Base-by-base conservation (phyloP, 805 yeast species). In the Gaillardinia entomophila region DNA sequence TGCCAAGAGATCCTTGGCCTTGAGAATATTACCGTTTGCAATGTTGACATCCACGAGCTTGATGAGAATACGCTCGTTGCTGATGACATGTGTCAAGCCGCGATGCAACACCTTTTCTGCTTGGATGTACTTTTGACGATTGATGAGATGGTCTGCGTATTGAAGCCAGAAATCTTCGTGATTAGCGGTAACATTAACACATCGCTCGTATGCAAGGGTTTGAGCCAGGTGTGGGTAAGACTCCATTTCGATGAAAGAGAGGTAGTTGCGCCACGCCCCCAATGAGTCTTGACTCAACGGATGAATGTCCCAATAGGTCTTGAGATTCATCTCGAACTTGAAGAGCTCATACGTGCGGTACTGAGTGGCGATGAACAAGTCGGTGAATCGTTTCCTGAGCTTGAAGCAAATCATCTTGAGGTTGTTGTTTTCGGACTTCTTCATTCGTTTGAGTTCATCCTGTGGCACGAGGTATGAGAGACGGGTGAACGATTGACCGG, bases 201-300 rank as follows among this genome's bases (percentile, higher is more conserved):
- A 68, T 37, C 85, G 46, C 32, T 73, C 73, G 39, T 71, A 78
- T 0, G 57, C 43, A 11, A 67, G 60, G 12, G 16, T 22, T 6
- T 17, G 28, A 12, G 47, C 6, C 6, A 10, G 10, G 7, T 33
- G 34, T 1, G 60, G 49, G 26, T 49, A 57, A 15, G 53, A 45
- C 32, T 45, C 32, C 34, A 53, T 44, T 42, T 81, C 86, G 24
- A 75, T 55, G 35, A 65, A 74, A 40, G 68, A 69, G 24, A 82
- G 45, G 50, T 81, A 86, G 18, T 61, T 51, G 33, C 68, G 73
- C 77, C 95, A 82, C 8, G 58, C 62, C 13, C 68, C 71, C 14
- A 80, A 46, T 42, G 82, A 83, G 31, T 73, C 68, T 15, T 46
- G 48, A 3, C 63, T 49, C 8, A 60, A 35, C 6, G 49, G 38